Percentiles rank a stretch among this genome's conserved stretches.
These are phyloP conservation scores for Leishmania amazonensis DNA, from an alignment of 208 protist species.

Conservation along the genomic window DNA sequence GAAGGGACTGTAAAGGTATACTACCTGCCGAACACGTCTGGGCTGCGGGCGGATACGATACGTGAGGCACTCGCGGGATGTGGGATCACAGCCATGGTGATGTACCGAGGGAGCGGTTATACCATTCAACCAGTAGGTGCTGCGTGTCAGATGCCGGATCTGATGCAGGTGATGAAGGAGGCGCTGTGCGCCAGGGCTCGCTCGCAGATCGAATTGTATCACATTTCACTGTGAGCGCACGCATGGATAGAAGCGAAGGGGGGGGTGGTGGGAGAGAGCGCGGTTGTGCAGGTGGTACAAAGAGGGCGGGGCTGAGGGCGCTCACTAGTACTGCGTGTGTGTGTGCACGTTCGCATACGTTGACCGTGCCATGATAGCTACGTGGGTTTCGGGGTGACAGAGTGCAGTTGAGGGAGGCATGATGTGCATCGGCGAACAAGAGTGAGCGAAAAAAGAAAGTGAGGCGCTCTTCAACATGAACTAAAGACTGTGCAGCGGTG, in stretches of 20 bases:
- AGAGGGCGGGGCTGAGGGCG: background rate
- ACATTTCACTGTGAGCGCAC: background rate
- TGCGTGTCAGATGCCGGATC: background rate
- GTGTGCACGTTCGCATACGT: background rate
- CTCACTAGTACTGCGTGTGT: background rate
- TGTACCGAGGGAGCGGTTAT: constrained; percentile 27
- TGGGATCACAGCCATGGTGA: constrained; percentile 15
- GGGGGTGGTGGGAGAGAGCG: background rate
- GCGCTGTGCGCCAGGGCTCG: constrained; percentile 1
- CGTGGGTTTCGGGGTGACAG: background rate
- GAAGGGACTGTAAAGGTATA: constrained; percentile 23
- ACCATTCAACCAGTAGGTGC: constrained; percentile 29
- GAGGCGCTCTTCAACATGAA: background rate
- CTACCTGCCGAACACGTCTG: constrained; percentile 18
- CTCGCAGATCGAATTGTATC: background rate
- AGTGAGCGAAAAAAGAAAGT: background rate
- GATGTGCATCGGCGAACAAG: background rate
- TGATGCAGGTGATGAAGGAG: background rate
- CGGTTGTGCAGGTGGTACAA: background rate
- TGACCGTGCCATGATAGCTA: too few species aligned
- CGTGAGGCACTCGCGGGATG: constrained; percentile 4
- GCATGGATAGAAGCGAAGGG: background rate
- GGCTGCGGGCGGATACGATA: constrained; percentile 30
- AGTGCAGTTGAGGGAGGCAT: background rate
- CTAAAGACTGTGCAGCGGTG: background rate